phyloP scores from a whole-genome alignment of 2,329 filamentous ascomycete genomes.

The Endoconidiophora polonica region DNA sequence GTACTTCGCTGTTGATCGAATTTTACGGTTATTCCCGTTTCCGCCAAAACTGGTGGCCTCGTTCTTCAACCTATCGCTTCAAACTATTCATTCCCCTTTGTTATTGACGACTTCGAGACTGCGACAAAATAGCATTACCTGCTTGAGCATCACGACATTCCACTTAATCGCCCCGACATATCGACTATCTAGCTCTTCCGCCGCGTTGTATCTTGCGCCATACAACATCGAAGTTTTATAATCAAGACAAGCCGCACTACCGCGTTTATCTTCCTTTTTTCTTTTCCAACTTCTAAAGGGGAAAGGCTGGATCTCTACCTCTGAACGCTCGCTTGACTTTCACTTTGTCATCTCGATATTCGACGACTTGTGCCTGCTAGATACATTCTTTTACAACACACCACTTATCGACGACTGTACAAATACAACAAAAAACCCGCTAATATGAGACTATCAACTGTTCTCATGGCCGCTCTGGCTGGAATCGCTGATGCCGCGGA shows the following conservation, averaged over 20 bases:
- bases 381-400: neutral
- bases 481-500: neutral
- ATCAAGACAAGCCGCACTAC: no score
- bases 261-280: neutral
- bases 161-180: neutral
- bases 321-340: constrained; percentile 1
- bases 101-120: neutral
- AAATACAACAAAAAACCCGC: neutral
- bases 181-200: neutral
- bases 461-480: neutral
- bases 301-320: constrained; percentile 11
- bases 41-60: no score
- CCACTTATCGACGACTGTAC: neutral
- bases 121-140: neutral
- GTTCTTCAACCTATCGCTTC: no score
- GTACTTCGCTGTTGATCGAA: neutral
- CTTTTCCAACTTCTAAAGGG: constrained; percentile 2
- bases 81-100: neutral
- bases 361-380: neutral
- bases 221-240: no score
- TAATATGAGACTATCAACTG: constrained; percentile 11
- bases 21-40: no score
- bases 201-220: neutral
- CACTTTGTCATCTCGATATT: neutral
- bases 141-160: neutral